Evolutionary conservation across 768 basidiomycete species (phyloP).

Genomic region (Lyophyllum semitale): DNA sequence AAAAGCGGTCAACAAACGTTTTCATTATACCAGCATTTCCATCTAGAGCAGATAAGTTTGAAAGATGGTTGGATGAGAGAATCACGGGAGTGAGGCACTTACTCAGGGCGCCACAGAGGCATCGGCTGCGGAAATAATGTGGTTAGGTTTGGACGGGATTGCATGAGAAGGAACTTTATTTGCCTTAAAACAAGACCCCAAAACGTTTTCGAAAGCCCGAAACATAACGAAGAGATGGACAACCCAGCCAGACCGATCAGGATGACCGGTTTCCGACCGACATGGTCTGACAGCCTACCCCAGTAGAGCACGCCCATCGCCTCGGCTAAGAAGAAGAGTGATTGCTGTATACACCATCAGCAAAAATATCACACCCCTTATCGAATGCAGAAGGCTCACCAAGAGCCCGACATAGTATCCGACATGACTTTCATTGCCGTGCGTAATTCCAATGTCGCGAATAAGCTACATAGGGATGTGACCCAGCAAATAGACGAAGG

Average conservation of each 20-base stretch:
- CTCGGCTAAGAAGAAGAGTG: slow-evolving; percentile 74
- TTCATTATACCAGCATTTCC: background rate
- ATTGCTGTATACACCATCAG: slow-evolving; percentile 49
- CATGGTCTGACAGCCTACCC: slow-evolving; percentile 71
- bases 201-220: slow-evolving; percentile 71
- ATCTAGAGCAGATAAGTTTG: too few species aligned
- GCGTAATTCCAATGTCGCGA: slow-evolving; percentile 67
- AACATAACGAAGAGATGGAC: slow-evolving; percentile 70
- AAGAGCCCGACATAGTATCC: slow-evolving; percentile 80
- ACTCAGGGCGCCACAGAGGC: background rate
- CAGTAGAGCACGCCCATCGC: slow-evolving; percentile 72
- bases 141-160: too few species aligned
- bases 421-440: slow-evolving; percentile 70
- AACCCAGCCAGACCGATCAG: slow-evolving; percentile 65
- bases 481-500: slow-evolving; percentile 28
- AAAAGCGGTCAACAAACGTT: background rate
- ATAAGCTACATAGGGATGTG: slow-evolving; percentile 48
- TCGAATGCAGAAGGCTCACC: slow-evolving; percentile 37
- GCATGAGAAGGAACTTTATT: too few species aligned
- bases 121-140: too few species aligned
- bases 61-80: too few species aligned
- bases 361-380: slow-evolving; percentile 5
- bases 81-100: too few species aligned
- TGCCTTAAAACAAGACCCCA: slow-evolving; percentile 59
- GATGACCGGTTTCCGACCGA: slow-evolving; percentile 78